phyloP scores from a whole-genome alignment of 495 filamentous ascomycete species.

The Evernia prunastri region DNA sequence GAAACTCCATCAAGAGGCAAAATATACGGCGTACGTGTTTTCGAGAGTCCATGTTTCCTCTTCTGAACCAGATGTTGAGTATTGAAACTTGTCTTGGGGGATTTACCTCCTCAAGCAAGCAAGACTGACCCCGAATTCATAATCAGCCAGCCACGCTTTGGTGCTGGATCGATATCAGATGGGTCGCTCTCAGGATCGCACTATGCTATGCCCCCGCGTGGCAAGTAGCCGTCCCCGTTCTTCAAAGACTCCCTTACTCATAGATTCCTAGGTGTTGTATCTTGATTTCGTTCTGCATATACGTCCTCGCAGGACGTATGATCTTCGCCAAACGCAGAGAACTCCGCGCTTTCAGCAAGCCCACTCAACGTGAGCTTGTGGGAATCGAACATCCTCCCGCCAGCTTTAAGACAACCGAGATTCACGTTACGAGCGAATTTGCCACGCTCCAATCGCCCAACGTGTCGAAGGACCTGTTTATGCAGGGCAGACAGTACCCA shows the following conservation, averaged over 20 bases:
- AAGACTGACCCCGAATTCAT: no score
- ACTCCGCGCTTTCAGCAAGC: slow-evolving; percentile 34
- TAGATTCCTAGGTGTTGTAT: slow-evolving; percentile 48
- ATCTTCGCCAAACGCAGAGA: slow-evolving; percentile 53
- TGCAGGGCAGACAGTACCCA: background rate
- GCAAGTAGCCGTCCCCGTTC: slow-evolving; percentile 35
- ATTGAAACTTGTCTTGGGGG: no score
- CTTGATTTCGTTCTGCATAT: slow-evolving; percentile 62
- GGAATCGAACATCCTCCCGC: slow-evolving; percentile 18
- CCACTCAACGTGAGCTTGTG: background rate
- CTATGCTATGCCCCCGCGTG: slow-evolving; percentile 81
- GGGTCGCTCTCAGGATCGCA: slow-evolving; percentile 67
- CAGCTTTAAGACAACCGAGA: slow-evolving; percentile 21
- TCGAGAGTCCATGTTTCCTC: no score
- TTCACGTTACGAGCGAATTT: slow-evolving; percentile 21
- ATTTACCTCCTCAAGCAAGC: no score
- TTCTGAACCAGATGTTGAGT: no score
- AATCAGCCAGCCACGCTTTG: slow-evolving; percentile 72
- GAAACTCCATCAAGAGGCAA: slow-evolving; percentile 40
- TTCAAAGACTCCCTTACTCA: background rate
- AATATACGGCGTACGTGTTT: slow-evolving; percentile 76
- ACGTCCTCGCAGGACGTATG: slow-evolving; percentile 61
- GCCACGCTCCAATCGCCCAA: slow-evolving; percentile 2
- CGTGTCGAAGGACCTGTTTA: background rate
- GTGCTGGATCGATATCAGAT: slow-evolving; percentile 71